Base-by-base conservation (phyloP, 192 early-diverging fungal species). In the Podila minutissima region DNA sequence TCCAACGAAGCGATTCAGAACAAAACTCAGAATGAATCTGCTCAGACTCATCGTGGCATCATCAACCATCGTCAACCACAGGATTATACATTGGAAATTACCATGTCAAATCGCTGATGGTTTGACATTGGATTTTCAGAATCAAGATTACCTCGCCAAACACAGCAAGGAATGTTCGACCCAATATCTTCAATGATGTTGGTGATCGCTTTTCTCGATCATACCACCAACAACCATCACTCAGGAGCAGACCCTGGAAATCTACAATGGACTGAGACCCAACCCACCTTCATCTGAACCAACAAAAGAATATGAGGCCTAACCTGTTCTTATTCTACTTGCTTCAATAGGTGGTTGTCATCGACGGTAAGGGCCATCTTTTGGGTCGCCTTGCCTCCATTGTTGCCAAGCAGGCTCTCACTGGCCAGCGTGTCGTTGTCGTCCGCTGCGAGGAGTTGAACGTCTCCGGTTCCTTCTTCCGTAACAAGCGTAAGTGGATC, bases 361-460 rank as follows among this genome's bases (percentile, higher is more conserved):
- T 99, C 89, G 98, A 99, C 91, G 98, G 89, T 87, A 99, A 99
- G 89, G 98, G 94, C 83, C 98, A 99, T 90, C 90, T 99, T 72
- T 87, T 99, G 81, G 97, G 98, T 87, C 97, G 98, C 77, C 92
- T 99, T 70, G 94, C 98, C 82, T 94, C 97, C 69, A 97, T 96
- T 82, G 93, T 98, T 74, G 95, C 98, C 86, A 98, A 99, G 94
- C 94, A 99, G 92, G 87, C 94, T 75, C 94, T 99, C 74, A 94
- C 93, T 88, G 98, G 98, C 77, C 97, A 99, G 91, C 94, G 92
- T 88, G 91, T 99, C 74, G 96, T 96, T 75, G 87, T 99, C 83
- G 97, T 99, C 76, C 96, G 98, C 83, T 96, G 95, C 87, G 98
- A 99, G 90, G 97, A 97, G 85, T 91, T 99, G 87, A 98, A 98